Evolutionary conservation across 257 asterid genomes (phyloP).

Genomic region (Fraxinus anomala): DNA sequence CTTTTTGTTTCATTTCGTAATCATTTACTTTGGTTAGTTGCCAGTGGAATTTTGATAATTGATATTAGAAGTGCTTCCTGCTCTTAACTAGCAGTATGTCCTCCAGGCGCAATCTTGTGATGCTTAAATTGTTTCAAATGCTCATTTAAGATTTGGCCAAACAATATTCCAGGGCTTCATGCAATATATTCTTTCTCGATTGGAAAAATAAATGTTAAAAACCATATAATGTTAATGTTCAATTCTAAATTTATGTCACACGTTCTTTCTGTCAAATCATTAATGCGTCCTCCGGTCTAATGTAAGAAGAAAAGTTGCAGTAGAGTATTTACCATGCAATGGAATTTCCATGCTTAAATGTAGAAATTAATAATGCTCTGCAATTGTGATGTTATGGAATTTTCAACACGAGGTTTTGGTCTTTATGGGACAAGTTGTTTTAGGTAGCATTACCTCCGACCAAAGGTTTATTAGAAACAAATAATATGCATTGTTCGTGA

Average conservation of each 20-base stretch:
- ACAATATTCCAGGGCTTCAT: not conserved
- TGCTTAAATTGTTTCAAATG: slow-evolving; percentile 18
- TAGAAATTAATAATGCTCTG: not conserved
- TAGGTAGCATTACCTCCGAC: not conserved
- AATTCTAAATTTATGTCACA: not conserved
- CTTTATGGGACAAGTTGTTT: not conserved
- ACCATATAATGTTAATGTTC: not conserved
- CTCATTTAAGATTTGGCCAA: not conserved
- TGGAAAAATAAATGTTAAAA: not conserved
- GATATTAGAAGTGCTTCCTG: not conserved
- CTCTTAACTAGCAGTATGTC: not conserved
- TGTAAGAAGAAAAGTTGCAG: not conserved
- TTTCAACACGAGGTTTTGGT: not conserved
- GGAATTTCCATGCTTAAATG: not conserved
- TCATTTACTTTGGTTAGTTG: slow-evolving; percentile 16
- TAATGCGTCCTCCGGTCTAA: not conserved
- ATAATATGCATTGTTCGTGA: not conserved
- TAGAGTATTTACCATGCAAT: not conserved
- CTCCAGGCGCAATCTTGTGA: not conserved
- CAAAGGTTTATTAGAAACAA: not conserved
- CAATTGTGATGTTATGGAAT: not conserved
- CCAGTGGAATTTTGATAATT: not conserved
- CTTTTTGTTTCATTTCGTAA: not conserved
- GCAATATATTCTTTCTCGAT: not conserved
- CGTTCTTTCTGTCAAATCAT: not conserved